A percentile compares a stretch with the other conserved stretches of the same genome.
These are phyloP conservation scores for Trichaptum fuscoviolaceum DNA, from an alignment of 768 basidiomycete species.

Conservation along the genomic window DNA sequence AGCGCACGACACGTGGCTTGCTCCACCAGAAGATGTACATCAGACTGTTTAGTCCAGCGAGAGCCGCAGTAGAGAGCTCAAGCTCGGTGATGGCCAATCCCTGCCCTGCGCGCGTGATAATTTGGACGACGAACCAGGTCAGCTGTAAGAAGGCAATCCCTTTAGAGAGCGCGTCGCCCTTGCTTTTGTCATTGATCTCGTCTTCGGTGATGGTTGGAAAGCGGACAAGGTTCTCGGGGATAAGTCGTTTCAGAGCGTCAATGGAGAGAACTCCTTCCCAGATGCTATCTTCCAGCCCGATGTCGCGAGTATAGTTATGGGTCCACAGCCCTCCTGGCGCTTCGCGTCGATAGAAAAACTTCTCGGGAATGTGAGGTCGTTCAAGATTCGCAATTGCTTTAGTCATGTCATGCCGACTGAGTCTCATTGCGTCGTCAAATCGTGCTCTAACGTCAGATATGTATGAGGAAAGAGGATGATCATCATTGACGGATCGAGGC, in stretches of 20 bases:
- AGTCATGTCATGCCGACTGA: too few relatives aligned
- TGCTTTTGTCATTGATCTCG: not conserved
- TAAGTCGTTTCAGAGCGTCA: not conserved
- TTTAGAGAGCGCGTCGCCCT: not conserved
- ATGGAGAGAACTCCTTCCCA: not conserved
- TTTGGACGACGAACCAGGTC: not conserved
- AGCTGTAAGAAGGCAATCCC: not conserved
- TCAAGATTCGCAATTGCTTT: too few relatives aligned
- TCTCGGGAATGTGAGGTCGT: too few relatives aligned
- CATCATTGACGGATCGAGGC: not conserved
- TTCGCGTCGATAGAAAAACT: too few relatives aligned
- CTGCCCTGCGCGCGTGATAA: not conserved
- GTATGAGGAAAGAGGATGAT: not conserved
- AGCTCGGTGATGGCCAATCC: not conserved
- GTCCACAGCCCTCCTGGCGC: too few relatives aligned
- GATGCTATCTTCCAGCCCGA: too few relatives aligned
- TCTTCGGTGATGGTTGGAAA: not conserved
- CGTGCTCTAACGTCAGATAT: too few relatives aligned
- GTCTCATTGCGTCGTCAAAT: too few relatives aligned
- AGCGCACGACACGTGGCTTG: conserved; percentile 8
- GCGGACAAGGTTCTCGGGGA: not conserved
- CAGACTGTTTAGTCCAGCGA: conserved; percentile 6
- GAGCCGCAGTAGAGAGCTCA: not conserved
- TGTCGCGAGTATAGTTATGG: too few relatives aligned
- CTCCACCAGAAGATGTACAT: conserved; percentile 10